Conservation (phyloP, 768 basidiomycete species). For the Leccinellum albellum region DNA sequence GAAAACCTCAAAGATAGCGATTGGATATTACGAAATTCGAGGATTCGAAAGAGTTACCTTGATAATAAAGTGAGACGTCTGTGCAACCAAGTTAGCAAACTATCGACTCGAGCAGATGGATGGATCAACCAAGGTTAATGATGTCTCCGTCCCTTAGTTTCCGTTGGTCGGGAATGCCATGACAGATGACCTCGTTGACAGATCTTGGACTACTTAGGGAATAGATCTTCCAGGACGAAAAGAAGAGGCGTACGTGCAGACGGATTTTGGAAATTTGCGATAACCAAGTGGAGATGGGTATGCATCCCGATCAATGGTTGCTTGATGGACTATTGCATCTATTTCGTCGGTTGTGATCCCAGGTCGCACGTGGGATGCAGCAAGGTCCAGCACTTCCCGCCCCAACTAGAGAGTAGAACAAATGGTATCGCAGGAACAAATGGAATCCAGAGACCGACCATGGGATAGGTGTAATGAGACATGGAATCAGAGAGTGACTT, state of each 20-base stretch:
- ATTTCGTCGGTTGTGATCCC: slow-evolving; percentile 95
- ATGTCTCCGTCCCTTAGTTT: slow-evolving; percentile 91
- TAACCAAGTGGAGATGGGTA: slow-evolving; percentile 97
- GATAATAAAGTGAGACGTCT: slow-evolving; percentile 81
- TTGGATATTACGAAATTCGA: neutral
- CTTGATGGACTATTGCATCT: slow-evolving; percentile 91
- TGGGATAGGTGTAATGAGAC: neutral
- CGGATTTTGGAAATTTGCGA: slow-evolving; percentile 87
- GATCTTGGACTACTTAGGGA: slow-evolving; percentile 46
- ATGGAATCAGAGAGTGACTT: neutral
- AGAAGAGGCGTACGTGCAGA: slow-evolving; percentile 76
- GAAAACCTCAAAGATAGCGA: slow-evolving; percentile 55
- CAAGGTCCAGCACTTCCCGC: slow-evolving; percentile 90
- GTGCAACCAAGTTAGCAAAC: slow-evolving; percentile 14
- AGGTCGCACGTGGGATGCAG: slow-evolving; percentile 81
- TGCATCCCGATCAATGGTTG: slow-evolving; percentile 81
- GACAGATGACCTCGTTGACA: slow-evolving; percentile 94
- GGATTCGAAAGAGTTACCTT: slow-evolving; percentile 45
- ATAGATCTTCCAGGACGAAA: neutral
- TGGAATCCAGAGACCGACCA: slow-evolving; percentile 1
- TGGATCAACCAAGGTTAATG: slow-evolving; percentile 76
- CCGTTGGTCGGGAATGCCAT: slow-evolving; percentile 90
- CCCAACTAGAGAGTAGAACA: slow-evolving; percentile 52
- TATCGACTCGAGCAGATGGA: slow-evolving; percentile 6
- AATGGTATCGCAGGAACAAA: neutral